A percentile compares a stretch with the other conserved stretches of the same genome.
Conservation (phyloP, 1,139 yeast species). For the Hyphopichia fennica region DNA sequence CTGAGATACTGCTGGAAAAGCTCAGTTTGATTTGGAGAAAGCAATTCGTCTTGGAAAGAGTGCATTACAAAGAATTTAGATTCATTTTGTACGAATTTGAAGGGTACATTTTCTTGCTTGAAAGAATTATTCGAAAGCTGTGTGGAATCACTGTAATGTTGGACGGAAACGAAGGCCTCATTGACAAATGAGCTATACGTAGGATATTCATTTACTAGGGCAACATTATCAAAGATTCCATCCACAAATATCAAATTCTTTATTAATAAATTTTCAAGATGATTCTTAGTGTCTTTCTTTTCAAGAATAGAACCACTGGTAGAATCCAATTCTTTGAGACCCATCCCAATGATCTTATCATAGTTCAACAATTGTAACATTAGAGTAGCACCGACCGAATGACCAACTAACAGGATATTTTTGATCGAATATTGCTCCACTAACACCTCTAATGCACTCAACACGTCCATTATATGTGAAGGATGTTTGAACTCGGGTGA, state of each 20-base stretch:
- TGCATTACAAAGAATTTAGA: constrained; percentile 20
- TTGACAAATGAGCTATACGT: constrained; percentile 29
- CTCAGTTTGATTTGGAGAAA: constrained; percentile 25
- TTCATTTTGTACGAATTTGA: not conserved
- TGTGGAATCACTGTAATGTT: constrained; percentile 22
- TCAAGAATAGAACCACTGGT: not conserved
- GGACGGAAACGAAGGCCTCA: constrained; percentile 28
- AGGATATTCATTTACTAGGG: constrained; percentile 33
- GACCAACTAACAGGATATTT: constrained; percentile 56
- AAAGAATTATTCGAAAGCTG: constrained; percentile 19
- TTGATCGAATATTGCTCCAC: constrained; percentile 12
- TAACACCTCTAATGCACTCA: constrained; percentile 40
- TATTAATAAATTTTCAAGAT: not conserved
- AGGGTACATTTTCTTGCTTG: not conserved
- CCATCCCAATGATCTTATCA: constrained; percentile 15
- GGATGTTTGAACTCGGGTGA: constrained; percentile 70
- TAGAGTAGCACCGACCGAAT: constrained; percentile 81
- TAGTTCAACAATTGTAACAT: constrained; percentile 53
- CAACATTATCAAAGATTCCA: constrained; percentile 38
- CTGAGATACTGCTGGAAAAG: constrained; percentile 17
- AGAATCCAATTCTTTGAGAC: constrained; percentile 5
- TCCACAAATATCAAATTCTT: constrained; percentile 23
- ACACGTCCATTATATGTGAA: constrained; percentile 57
- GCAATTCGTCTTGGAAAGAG: constrained; percentile 35
- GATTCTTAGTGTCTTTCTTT: not conserved